These are phyloP conservation scores for Cyberlindnera mrakii DNA, from an alignment of 805 yeast genomes.

Conservation along the genomic window DNA sequence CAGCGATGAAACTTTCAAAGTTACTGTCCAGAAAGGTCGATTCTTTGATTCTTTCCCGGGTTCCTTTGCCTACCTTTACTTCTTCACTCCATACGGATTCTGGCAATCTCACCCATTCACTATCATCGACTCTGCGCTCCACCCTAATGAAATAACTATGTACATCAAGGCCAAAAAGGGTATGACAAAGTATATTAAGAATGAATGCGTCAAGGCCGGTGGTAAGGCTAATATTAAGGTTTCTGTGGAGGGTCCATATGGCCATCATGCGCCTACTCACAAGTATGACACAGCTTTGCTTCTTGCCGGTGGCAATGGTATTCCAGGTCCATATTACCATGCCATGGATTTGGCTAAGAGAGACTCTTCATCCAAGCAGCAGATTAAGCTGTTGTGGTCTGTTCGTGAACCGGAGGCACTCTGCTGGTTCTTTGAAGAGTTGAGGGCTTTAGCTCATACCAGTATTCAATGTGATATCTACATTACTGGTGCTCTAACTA, in stretches of 20 bases:
- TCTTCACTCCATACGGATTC: slow-evolving; percentile 43
- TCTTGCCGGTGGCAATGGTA: slow-evolving; percentile 49
- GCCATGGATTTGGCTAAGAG: slow-evolving; percentile 25
- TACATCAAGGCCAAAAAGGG: slow-evolving; percentile 54
- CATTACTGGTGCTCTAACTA: slow-evolving; percentile 27
- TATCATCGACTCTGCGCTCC: slow-evolving; percentile 34
- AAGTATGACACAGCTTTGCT: slow-evolving; percentile 33
- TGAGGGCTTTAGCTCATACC: slow-evolving; percentile 25
- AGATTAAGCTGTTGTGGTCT: slow-evolving; percentile 55
- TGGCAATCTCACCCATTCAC: slow-evolving; percentile 80
- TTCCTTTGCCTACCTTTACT: slow-evolving; percentile 49
- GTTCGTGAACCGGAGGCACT: slow-evolving; percentile 47
- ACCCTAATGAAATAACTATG: slow-evolving; percentile 33
- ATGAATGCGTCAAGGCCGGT: slow-evolving; percentile 22
- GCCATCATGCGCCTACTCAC: slow-evolving; percentile 34
- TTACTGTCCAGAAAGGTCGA: slow-evolving; percentile 36
- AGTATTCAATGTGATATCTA: slow-evolving; percentile 29
- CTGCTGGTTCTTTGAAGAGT: slow-evolving; percentile 40
- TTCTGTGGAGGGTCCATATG: slow-evolving; percentile 61
- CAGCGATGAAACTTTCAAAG: slow-evolving; percentile 41
- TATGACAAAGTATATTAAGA: slow-evolving; percentile 39
- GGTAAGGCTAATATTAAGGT: slow-evolving; percentile 30
- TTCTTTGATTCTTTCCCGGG: slow-evolving; percentile 50
- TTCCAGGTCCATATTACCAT: slow-evolving; percentile 45
- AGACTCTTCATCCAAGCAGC: slow-evolving; percentile 21